These are phyloP conservation scores for Phytopythium litorale DNA, from an alignment of 352 stramenopile species.

Conservation along the genomic window DNA sequence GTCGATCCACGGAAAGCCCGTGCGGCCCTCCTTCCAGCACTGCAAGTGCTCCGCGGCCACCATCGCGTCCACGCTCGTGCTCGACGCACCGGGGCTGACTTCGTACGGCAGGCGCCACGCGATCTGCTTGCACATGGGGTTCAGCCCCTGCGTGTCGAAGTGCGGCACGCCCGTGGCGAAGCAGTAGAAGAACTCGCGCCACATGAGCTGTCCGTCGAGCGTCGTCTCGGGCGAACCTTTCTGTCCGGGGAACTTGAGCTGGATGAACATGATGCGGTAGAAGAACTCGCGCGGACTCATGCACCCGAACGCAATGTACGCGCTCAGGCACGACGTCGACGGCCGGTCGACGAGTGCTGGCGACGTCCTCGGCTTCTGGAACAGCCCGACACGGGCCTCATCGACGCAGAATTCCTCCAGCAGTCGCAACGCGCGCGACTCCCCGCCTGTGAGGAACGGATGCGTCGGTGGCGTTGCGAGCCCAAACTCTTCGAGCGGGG, in stretches of 20 bases:
- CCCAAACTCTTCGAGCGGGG: slow-evolving; percentile 36
- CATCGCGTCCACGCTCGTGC: slow-evolving; percentile 31
- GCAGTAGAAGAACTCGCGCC: slow-evolving; percentile 94
- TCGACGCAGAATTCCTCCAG: slow-evolving; percentile 58
- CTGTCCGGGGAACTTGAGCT: slow-evolving; percentile 87
- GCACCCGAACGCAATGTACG: slow-evolving; percentile 91
- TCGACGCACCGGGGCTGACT: slow-evolving; percentile 4
- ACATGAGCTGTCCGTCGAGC: slow-evolving; percentile 94
- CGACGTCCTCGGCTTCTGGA: slow-evolving; percentile 96
- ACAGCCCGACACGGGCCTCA: slow-evolving; percentile 79
- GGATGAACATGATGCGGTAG: slow-evolving; percentile 80
- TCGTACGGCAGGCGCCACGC: slow-evolving; percentile 49
- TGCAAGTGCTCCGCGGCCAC: slow-evolving; percentile 52
- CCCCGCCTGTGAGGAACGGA: slow-evolving; percentile 52
- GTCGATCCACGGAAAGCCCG: slow-evolving; percentile 97
- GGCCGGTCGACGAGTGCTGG: slow-evolving; percentile 77
- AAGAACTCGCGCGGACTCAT: slow-evolving; percentile 79
- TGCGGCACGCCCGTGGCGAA: slow-evolving; percentile 53
- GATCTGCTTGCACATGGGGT: slow-evolving; percentile 85
- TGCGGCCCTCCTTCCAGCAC: slow-evolving; percentile 92
- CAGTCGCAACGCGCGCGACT: slow-evolving; percentile 41
- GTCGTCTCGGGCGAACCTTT: slow-evolving; percentile 80
- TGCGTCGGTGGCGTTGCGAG: slow-evolving; percentile 25
- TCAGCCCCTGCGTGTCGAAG: slow-evolving; percentile 89
- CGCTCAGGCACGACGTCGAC: slow-evolving; percentile 93